phyloP scores from a whole-genome alignment of 2,329 filamentous ascomycete species.

The Neophaeococcomyces aloes region DNA sequence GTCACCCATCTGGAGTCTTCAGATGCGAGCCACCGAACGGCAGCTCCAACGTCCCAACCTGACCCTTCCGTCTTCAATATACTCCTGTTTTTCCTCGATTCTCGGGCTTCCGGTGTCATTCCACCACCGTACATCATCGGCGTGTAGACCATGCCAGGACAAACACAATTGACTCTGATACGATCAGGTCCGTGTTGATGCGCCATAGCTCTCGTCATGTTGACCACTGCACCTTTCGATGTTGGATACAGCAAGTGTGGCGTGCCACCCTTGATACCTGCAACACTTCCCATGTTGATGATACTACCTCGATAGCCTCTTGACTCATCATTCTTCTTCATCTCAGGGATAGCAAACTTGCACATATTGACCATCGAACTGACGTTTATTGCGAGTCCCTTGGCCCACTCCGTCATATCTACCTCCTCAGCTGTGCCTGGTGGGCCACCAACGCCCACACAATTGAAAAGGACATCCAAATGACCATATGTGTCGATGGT shows the following conservation, averaged over 20 bases:
- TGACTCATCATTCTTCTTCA: slow-evolving; percentile 44
- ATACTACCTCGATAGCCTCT: slow-evolving; percentile 38
- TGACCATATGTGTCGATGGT: slow-evolving; percentile 43
- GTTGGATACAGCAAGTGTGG: slow-evolving; percentile 45
- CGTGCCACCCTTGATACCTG: slow-evolving; percentile 46
- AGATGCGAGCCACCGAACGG: slow-evolving; percentile 43
- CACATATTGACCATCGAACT: slow-evolving; percentile 56
- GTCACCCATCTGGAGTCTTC: slow-evolving; percentile 45
- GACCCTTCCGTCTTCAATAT: slow-evolving; percentile 45
- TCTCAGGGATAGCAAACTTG: slow-evolving; percentile 51
- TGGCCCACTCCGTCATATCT: slow-evolving; percentile 48
- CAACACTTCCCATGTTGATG: slow-evolving; percentile 54
- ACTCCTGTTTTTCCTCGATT: slow-evolving; percentile 40
- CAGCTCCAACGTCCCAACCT: slow-evolving; percentile 44
- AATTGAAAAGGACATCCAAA: slow-evolving; percentile 55
- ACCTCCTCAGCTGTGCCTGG: slow-evolving; percentile 50
- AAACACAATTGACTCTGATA: slow-evolving; percentile 47
- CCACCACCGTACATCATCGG: slow-evolving; percentile 45
- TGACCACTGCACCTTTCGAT: slow-evolving; percentile 44
- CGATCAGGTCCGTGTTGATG: slow-evolving; percentile 42
- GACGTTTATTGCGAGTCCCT: slow-evolving; percentile 51
- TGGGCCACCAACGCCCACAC: slow-evolving; percentile 52
- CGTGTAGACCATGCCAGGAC: slow-evolving; percentile 46
- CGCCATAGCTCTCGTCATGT: slow-evolving; percentile 48
- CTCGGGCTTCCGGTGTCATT: slow-evolving; percentile 42